Base-by-base conservation (phyloP, 2,329 filamentous ascomycete species). In the Diaporthe humulicola region DNA sequence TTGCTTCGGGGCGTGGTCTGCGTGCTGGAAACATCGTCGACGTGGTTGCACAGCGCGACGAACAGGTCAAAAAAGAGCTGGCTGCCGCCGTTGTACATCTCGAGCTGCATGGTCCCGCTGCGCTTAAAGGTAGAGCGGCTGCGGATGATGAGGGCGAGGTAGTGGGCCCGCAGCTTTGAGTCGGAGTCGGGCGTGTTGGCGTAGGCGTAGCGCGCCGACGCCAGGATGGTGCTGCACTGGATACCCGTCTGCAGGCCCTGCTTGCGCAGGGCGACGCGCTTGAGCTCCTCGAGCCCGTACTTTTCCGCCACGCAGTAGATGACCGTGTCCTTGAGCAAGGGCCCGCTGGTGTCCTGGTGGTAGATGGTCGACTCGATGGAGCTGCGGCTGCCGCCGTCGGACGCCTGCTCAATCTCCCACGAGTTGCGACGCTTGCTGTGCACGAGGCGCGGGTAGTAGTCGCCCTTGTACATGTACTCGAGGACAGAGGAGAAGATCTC, bases 41-140 rank as follows among this genome's bases (percentile, higher is more conserved):
- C 94, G 81, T 98, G 95, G 82, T 98, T 98, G 85, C 94, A 95
- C 85, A 98, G 91, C 25, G 96, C 95, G 69, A 98, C 96, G 82
- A 98, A 98, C 58, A 98, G 88, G 82, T 98, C 96, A 82, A 98
- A 98, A 87, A 98, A 98, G 75, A 98, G 88, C 81, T 94, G 90
- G 1, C 88, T 94, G 71, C 95, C 95, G 38, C 96, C 96, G 76
- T 91, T 91, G 83, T 94, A 94, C 95, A 98, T 98, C 86, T 98
- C 95, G 78, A 94, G 91, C 85, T 98, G 96, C 95, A 98, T 98
- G 4, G 95, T 98, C 72, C 95, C 95, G 84, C 95, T 98, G 73
- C 95, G 90, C 88, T 98, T 98, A 86, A 98, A 98, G 2, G 95
- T 98, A 81, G 91, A 90, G 78, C 96, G 91, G 79, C 93, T 95